phyloP scores from a whole-genome alignment of 2,329 filamentous ascomycete genomes.

The Ceratocystis colombiana region DNA sequence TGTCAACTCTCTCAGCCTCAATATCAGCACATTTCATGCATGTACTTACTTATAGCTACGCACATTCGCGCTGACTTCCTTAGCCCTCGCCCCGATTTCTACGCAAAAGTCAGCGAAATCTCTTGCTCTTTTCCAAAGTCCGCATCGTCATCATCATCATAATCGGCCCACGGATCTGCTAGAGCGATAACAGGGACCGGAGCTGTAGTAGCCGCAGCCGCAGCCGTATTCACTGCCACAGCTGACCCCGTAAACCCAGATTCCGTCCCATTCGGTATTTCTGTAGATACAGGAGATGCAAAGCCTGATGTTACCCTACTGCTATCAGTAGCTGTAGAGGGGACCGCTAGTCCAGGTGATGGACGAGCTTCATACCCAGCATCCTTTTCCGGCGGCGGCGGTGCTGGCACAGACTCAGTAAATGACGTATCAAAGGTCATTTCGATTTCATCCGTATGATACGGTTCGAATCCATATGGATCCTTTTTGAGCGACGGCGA shows the following conservation, averaged over 20 bases:
- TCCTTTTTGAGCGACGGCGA: slow-evolving; percentile 18
- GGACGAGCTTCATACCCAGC: slow-evolving; percentile 29
- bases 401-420: slow-evolving; percentile 32
- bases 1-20: not conserved
- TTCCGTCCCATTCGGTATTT: not conserved
- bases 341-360: slow-evolving; percentile 29
- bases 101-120: slow-evolving; percentile 75
- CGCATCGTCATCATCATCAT: slow-evolving; percentile 43
- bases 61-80: not conserved
- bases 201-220: slow-evolving; percentile 37
- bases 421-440: slow-evolving; percentile 65
- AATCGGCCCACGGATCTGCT: slow-evolving; percentile 59
- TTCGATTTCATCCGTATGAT: slow-evolving; percentile 44
- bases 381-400: slow-evolving; percentile 30
- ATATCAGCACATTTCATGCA: slow-evolving; percentile 4
- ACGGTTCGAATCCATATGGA: slow-evolving; percentile 24
- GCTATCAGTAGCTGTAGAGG: not conserved
- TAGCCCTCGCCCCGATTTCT: slow-evolving; percentile 24
- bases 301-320: not conserved
- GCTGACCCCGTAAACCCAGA: not conserved
- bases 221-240: not conserved
- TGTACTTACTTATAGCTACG: not conserved
- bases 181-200: slow-evolving; percentile 44
- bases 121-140: slow-evolving; percentile 64
- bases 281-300: not conserved